Base-by-base conservation (phyloP, 345 rosid species). In the Angophora floribunda region DNA sequence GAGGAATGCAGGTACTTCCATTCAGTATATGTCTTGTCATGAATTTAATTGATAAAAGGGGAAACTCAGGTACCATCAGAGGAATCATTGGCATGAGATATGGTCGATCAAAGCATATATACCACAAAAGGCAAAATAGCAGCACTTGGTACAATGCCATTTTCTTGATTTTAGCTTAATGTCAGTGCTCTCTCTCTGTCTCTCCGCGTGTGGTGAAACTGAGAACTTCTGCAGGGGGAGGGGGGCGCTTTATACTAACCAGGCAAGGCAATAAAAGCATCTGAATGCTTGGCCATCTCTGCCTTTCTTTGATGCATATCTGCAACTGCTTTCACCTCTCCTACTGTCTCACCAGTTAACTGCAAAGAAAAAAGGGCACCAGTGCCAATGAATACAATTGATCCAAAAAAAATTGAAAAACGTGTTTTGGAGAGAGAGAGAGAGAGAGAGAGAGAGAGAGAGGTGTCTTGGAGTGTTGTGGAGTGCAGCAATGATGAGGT, bases 281-380 rank as follows among this genome's bases (percentile, higher is more conserved):
- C 99, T 89, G 99, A 98, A 93, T 96, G 99, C 96, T 96, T 98
- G 89, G 99, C 98, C 99, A 98, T 98, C 96, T 98, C 99, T 70
- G 99, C 99, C 91, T 98, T 98, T 91, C 99, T 95, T 94, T 98
- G 99, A 90, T 98, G 99, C 99, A 98, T 98, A 90, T 92, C 99
- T 89, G 99, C 98, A 86, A 98, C 99, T 88, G 99, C 99, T 94
- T 96, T 98, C 93, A 98, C 99, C 93, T 98, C 99, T 92, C 99
- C 99, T 85, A 98, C 98, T 91, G 99, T 98, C 93, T 95, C 98
- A 90, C 99, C 99, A 94, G 99, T 98, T 93, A 98, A 92, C 99
- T 98, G 95, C 87, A 22, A 85, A 41, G 65, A 86, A 44, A 53
- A 32, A 70, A 36, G 49, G 28, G 84, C 84, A 75, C 5, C 44